Evolutionary conservation across 2,329 filamentous ascomycete genomes (phyloP).

Genomic region (Clonostachys chloroleuca): DNA sequence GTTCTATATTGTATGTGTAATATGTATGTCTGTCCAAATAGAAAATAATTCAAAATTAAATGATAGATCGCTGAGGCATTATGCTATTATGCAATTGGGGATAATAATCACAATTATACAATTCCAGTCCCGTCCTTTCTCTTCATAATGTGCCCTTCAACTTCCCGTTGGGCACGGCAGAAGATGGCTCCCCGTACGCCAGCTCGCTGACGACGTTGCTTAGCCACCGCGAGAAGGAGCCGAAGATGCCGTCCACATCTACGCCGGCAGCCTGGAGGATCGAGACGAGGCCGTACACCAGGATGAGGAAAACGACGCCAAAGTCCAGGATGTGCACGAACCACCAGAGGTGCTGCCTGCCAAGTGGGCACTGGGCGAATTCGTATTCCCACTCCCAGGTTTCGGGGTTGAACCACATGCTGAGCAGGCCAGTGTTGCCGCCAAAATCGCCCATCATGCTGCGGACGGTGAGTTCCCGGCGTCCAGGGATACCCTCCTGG

Average conservation of each 20-base stretch:
- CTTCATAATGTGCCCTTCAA: too few species aligned
- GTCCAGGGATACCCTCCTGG: conserved; percentile 47
- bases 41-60: too few species aligned
- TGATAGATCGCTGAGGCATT: too few species aligned
- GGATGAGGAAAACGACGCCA: conserved; percentile 25
- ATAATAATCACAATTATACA: not conserved
- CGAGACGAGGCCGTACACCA: conserved; percentile 15
- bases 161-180: too few species aligned
- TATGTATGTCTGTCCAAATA: too few species aligned
- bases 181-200: too few species aligned
- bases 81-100: too few species aligned
- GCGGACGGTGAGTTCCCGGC: conserved; percentile 87
- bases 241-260: conserved; percentile 20
- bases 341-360: conserved; percentile 95
- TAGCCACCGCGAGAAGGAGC: not conserved
- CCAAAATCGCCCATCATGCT: conserved; percentile 98
- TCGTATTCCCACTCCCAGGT: conserved; percentile 77
- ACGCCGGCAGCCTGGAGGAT: conserved; percentile 21
- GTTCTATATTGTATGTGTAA: too few species aligned
- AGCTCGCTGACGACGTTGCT: too few species aligned
- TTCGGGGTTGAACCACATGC: conserved; percentile 79
- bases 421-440: conserved; percentile 87
- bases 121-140: too few species aligned
- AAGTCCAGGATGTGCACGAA: conserved; percentile 72
- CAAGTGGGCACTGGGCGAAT: conserved; percentile 73